Evolutionary conservation across 2,329 filamentous ascomycete species (phyloP).

Genomic region (Ophiostoma piceae): DNA sequence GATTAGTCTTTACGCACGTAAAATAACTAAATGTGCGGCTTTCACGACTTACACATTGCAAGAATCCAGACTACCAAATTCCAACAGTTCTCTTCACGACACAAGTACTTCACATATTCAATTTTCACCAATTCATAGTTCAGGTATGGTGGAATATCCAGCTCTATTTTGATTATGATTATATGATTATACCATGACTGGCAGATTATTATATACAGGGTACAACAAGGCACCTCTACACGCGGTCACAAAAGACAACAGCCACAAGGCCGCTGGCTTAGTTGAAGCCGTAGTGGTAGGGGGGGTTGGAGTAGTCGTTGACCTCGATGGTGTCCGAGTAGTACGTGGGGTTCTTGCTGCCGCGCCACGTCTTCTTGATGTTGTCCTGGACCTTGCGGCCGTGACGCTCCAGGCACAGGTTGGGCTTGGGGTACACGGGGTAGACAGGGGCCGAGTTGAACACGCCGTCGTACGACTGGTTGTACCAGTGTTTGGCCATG

Average conservation of each 20-base stretch:
- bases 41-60: neutral
- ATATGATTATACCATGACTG: neutral
- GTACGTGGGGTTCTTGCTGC: conserved; percentile 29
- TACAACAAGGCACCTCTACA: neutral
- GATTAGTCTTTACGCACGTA: neutral
- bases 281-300: conserved; percentile 26
- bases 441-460: conserved; percentile 28
- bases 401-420: conserved; percentile 29
- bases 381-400: conserved; percentile 28
- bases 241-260: neutral
- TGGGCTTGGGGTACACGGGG: conserved; percentile 32
- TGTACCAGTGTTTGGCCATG: conserved; percentile 28
- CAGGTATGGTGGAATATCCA: neutral
- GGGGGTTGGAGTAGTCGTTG: conserved; percentile 32
- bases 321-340: conserved; percentile 31
- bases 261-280: neutral
- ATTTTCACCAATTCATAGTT: too few species aligned
- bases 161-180: neutral
- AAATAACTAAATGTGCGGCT: neutral
- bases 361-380: conserved; percentile 29
- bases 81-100: too few species aligned
- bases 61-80: neutral
- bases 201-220: neutral
- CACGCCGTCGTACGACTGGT: conserved; percentile 33
- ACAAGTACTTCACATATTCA: too few species aligned